Evolutionary conservation across 257 asterid species (phyloP).

Genomic region (Galeopsis tetrahit): DNA sequence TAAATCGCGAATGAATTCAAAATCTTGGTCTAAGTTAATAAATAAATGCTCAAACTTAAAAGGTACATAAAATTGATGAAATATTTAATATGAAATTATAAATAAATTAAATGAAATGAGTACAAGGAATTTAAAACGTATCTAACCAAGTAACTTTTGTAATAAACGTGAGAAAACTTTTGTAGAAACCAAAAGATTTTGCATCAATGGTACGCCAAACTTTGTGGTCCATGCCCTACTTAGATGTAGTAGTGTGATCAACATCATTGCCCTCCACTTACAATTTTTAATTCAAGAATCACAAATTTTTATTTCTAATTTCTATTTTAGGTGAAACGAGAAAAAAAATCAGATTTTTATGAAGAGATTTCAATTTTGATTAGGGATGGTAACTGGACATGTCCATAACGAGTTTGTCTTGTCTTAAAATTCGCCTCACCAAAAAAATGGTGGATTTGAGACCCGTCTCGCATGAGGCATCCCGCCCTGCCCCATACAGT

Average conservation of each 20-base stretch:
- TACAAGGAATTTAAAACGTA: not conserved
- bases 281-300: not conserved
- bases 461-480: too few species aligned
- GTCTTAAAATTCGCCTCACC: too few species aligned
- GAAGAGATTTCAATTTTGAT: not conserved
- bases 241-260: slow-evolving; percentile 46
- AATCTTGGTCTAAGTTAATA: not conserved
- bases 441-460: too few species aligned
- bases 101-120: not conserved
- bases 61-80: not conserved
- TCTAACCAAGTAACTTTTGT: slow-evolving; percentile 1
- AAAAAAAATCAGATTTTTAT: not conserved
- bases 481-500: too few species aligned
- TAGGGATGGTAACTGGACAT: too few species aligned
- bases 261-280: slow-evolving; percentile 40
- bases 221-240: slow-evolving; percentile 63
- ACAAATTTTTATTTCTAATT: too few species aligned
- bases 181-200: slow-evolving; percentile 39
- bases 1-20: too few species aligned
- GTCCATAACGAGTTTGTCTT: too few species aligned
- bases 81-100: not conserved
- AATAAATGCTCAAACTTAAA: not conserved
- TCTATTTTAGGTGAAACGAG: not conserved
- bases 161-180: slow-evolving; percentile 24
- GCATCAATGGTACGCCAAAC: slow-evolving; percentile 17